Base-by-base conservation (phyloP, 2,329 filamentous ascomycete genomes). In the Hypoxylon sp. region DNA sequence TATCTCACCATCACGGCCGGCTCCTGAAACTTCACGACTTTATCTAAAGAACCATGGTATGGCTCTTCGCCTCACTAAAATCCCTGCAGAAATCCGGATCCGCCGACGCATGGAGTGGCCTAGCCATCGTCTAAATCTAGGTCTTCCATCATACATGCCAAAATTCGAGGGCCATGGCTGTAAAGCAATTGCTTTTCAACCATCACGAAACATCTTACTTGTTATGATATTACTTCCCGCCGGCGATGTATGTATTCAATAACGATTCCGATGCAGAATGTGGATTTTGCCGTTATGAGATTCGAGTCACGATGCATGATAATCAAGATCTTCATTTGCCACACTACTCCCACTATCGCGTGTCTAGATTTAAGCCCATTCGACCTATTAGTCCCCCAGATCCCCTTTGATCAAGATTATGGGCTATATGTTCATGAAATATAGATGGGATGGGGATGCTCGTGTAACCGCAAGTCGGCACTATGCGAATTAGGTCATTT, bases 281-380 rank as follows among this genome's bases (percentile, higher is more conserved):
- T 47, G 19, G 32, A 21, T 48, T 29, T 11, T 46, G 29, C 19
- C 51, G 11, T 51, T 27, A 29, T 7, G 13, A 61, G 46, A 61
- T 57, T 51, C 31, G 31, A 57, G 11, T 47, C 29, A 19, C 17
- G n/a, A 56, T 61, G 27, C n/a, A 61, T 50, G 32, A n/a, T 10
- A 53, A 32, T 57, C 46, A 11, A 37, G 62, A 61, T 61, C 57
- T 46, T 55, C 8, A 51, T 51, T 55, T 8, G 29, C 56, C 37
- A 39, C 47, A 29, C 51, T 47, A n/a, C 46, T 53, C 32, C 29
- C 11, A 15, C 27, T 4, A 13, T 39, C 15, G 8, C 24, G 47
- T 46, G 13, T 39, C 21, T 50, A 8, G 13, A 27, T 27, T 32
- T 27, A 19, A 37, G 29, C 13, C 21, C 19, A 10, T 37, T 39